Evolutionary conservation across 805 yeast genomes (phyloP), one percentile per base, ranked within the genome.

Genomic region (Metschnikowia dekortorum): DNA sequence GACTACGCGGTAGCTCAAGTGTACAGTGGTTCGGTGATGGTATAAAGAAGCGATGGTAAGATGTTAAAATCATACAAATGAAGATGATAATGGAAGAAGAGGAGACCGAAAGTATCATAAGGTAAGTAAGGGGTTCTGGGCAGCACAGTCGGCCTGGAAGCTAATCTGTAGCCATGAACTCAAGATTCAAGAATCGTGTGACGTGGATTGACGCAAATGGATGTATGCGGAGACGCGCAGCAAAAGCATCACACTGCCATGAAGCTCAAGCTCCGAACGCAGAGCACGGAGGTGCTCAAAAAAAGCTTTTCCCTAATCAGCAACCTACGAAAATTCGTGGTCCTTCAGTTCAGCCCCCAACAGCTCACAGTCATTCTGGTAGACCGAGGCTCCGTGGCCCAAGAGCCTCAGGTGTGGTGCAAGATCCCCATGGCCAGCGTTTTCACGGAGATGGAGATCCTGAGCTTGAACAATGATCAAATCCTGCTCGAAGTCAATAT

Each of bases 351-450:
- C 66, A 75, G 82, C 1, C 79, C 76, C 3, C 62, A 69, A 1
- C 72, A 72, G 49, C 64, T 85, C 39, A 62, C 71, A 36, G 73
- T 83, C 11, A 77, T 84, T 4, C 80, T 83, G 55, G 73, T 65
- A 14, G 61, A 67, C 50, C 63, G 58, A 28, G 60, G 78, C 1
- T 71, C 78, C 8, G 56, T 74, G 29, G 70, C 75, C 40, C 69
- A 61, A 36, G 85, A 83, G 51, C 88, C 89, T 2, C 88, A 83
- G 53, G 79, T 82, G 2, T 85, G 89, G 89, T 77, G 85, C 55
- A 80, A 79, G 52, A 59, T 85, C 11, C 69, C 75, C 14, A 71
- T 69, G 62, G 47, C 60, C 2, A 66, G 72, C 11, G 61, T 82
- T 36, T 78, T 84, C 69, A 72, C 71, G 55, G 66, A 71, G 39